Evolutionary conservation across 352 stramenopile species (phyloP).

Genomic region (Phytophthora fragariae): DNA sequence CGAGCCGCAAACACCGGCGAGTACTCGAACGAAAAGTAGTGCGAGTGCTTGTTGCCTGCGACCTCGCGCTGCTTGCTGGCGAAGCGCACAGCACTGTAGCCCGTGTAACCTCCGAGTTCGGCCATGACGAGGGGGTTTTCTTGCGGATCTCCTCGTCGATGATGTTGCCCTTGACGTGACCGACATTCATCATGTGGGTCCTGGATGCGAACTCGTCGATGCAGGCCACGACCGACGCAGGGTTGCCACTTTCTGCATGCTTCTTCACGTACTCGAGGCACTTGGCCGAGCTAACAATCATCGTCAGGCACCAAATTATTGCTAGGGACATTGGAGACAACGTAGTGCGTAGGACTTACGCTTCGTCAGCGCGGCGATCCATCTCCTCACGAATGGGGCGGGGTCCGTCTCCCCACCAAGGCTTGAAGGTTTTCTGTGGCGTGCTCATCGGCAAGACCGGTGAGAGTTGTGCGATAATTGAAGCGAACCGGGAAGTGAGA

Average conservation of each 20-base stretch:
- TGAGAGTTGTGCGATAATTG: background rate
- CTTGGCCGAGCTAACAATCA: background rate
- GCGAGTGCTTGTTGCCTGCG: background rate
- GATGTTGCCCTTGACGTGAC: slow-evolving; percentile 42
- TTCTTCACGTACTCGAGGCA: slow-evolving; percentile 4
- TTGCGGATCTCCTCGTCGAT: slow-evolving; percentile 50
- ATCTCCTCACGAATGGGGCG: background rate
- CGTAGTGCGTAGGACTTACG: background rate
- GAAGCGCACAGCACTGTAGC: slow-evolving; percentile 62
- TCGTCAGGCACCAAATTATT: background rate
- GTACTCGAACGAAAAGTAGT: background rate
- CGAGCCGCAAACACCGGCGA: background rate
- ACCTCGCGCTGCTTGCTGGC: slow-evolving; percentile 51
- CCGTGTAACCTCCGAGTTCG: slow-evolving; percentile 54
- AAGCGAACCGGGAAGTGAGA: background rate
- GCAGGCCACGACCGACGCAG: background rate
- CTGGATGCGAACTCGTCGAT: slow-evolving; percentile 19
- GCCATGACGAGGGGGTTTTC: slow-evolving; percentile 44
- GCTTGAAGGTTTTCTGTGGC: background rate
- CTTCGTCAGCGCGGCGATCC: background rate
- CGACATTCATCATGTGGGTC: slow-evolving; percentile 59
- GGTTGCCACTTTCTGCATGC: background rate
- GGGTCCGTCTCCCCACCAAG: background rate
- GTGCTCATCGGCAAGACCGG: background rate
- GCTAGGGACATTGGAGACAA: background rate